Evolutionary conservation across 2,329 filamentous ascomycete species (phyloP), one percentile per base, ranked within the genome.

Genomic region (Saccharata proteae): DNA sequence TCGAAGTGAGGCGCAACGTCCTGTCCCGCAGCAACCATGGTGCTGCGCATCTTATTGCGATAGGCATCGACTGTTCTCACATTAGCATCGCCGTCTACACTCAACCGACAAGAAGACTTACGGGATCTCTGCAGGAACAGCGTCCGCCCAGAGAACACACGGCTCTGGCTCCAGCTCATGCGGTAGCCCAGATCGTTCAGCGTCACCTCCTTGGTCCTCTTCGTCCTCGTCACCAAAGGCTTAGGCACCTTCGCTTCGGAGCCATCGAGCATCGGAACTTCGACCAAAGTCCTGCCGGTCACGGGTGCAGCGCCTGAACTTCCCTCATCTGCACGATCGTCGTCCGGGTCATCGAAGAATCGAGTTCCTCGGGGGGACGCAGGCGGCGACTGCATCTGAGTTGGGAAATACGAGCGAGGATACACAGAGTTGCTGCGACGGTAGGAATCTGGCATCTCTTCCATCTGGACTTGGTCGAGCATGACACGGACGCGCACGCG

Each of bases 161-260:
- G 71, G 53, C 85, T 90, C 61, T 96, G 88, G 33, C 86, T 77
- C 88, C 90, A 98, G 29, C 83, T 86, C 81, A 98, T 92, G 27
- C 88, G 75, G 54, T 92, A 93, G 3, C 85, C 88, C 26, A 96
- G 62, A 49, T 96, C 86, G 51, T 96, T 96, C 39, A 96, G 62
- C 29, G 82, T 74, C n/a, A 90, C 76, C 52, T 96, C 88, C 60
- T 83, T 90, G 29, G 68, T 71, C 29, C 84, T 74, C 43, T 74
- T 71, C 26, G 65, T 63, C 48, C 72, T 76, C 29, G 75, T 75
- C 55, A 85, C 76, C 36, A 75, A 69, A 16, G 86, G 84, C 23
- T 92, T 77, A 2, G 75, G 71, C 21, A 92, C 66, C 48, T 84
- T 77, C 13, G 69, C 69, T 38, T 86, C 78, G 19, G 62, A 65